phyloP scores from a whole-genome alignment of 192 early-diverging fungal species.

The Piromyces sp. region DNA sequence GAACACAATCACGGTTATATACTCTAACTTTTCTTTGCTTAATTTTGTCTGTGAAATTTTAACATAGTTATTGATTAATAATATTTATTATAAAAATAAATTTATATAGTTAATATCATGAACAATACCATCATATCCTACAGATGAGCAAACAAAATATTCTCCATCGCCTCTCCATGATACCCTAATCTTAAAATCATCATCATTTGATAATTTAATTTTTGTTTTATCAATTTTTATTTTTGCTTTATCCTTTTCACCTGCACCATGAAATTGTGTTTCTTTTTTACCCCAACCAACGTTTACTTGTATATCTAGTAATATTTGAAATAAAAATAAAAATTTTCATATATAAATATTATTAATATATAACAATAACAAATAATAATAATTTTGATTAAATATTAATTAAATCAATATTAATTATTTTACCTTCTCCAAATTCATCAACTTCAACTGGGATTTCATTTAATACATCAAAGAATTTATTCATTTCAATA shows the following conservation, averaged over 20 bases:
- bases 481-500: constrained; percentile 81
- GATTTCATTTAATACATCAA: constrained; percentile 74
- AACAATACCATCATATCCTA: constrained; percentile 18
- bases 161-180: constrained; percentile 85
- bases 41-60: neutral
- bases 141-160: constrained; percentile 58
- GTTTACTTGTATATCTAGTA: constrained; percentile 39
- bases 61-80: too few species aligned
- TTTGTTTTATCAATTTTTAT: constrained; percentile 16
- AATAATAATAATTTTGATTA: too few species aligned
- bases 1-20: constrained; percentile 71
- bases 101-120: too few species aligned
- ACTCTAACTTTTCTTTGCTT: constrained; percentile 42
- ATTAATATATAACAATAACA: neutral
- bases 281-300: constrained; percentile 96
- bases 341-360: neutral
- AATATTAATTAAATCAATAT: too few species aligned
- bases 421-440: constrained; percentile 36
- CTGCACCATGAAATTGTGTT: constrained; percentile 91
- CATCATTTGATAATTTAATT: constrained; percentile 31
- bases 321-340: neutral
- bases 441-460: constrained; percentile 44
- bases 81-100: too few species aligned
- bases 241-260: constrained; percentile 55
- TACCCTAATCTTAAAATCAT: constrained; percentile 54